These are phyloP conservation scores for Vigna mungo DNA, from an alignment of 306 rosid genomes.

Conservation along the genomic window DNA sequence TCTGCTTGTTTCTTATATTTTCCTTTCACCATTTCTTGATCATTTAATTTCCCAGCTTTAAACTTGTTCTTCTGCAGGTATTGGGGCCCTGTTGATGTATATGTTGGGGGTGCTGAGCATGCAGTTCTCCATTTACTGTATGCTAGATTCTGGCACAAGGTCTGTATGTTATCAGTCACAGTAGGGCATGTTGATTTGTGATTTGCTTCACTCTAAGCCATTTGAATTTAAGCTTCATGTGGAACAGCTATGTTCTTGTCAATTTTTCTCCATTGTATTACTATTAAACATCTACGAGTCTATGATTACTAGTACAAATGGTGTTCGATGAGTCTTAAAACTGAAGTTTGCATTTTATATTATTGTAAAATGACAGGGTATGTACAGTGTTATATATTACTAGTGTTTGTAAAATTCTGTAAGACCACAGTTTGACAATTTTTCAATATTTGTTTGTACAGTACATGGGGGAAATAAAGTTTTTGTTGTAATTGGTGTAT, in stretches of 20 bases:
- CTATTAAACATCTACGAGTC: background rate
- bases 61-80: conserved; percentile 61
- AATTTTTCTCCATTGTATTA: conserved; percentile 24
- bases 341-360: conserved; percentile 20
- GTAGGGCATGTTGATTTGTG: conserved; percentile 31
- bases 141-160: conserved; percentile 99
- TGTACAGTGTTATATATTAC: background rate
- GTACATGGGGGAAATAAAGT: conserved; percentile 2
- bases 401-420: conserved; percentile 7
- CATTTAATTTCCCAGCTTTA: conserved; percentile 25
- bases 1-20: conserved; percentile 21
- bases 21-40: conserved; percentile 16
- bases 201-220: conserved; percentile 34
- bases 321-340: conserved; percentile 16
- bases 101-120: conserved; percentile 98
- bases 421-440: background rate
- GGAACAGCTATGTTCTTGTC: conserved; percentile 25
- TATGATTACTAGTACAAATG: conserved; percentile 4
- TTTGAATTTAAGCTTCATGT: conserved; percentile 19
- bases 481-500: conserved; percentile 3
- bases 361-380: conserved; percentile 7
- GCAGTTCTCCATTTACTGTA: conserved; percentile 98
- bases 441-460: conserved; percentile 12
- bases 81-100: conserved; percentile 97
- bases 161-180: conserved; percentile 45